Evolutionary conservation across 345 rosid genomes (phyloP), one percentile per base, ranked within the genome.

Genomic region (Salix suchowensis): DNA sequence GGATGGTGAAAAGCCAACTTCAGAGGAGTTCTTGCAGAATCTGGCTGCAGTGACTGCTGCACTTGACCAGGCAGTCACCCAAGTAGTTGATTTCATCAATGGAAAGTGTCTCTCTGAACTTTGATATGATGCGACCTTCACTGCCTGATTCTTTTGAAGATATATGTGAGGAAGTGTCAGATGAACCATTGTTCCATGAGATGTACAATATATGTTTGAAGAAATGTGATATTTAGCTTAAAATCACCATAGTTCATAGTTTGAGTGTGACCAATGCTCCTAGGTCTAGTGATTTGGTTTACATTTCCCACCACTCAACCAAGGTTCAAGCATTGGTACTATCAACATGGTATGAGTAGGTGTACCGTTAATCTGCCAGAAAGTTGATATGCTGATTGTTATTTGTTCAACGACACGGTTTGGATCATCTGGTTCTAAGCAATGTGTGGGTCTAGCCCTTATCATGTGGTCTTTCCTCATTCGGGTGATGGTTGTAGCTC

Each of bases 21-120:
- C 94, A 0, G 97, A 89, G 74, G 97, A 92, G 75, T 94, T 92
- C 83, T 42, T 92, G 84, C 86, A 89, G 86, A 96, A 94, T 82
- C 82, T 96, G 83, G 88, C 89, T 26, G 79, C 87, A 18, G 98
- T 90, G 34, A 88, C 89, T 11, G 68, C 88, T 66, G 87, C 90
- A 1, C 93, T 94, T 13, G 95, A 89, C 32, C 82, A 76, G 68
- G 80, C 88, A 1, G 90, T 92, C 18, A 68, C 87, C 40, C 88
- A 76, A 86, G 86, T 87, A 19, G 62, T 92, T 71, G 89, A 92
- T 79, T 96, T 85, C 84, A 82, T 94, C 79, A 82, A 68, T 18
- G 96, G 97, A 26, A 96, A 94, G 87, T 69, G 74, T 77, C 79
- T 94, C 15, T 82, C 89, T 6, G 92, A 93, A 79, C 96, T 96